Evolutionary conservation across 2,329 filamentous ascomycete species (phyloP).

Genomic region (Coleophoma cylindrospora): DNA sequence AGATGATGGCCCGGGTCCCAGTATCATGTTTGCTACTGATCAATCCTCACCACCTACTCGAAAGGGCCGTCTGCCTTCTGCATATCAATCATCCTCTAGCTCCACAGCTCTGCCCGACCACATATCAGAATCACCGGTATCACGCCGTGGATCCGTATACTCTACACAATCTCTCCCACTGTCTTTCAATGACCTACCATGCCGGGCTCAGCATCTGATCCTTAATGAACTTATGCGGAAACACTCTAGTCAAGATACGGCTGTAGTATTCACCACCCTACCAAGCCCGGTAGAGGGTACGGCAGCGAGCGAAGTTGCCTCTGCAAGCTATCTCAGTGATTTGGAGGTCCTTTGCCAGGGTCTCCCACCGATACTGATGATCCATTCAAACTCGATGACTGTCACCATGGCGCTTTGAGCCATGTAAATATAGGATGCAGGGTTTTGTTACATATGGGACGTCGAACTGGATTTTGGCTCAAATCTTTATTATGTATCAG

Average conservation of each 20-base stretch:
- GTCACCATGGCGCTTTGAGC: constrained; percentile 68
- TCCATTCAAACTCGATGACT: constrained; percentile 86
- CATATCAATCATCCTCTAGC: constrained; percentile 12
- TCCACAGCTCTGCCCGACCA: constrained; percentile 7
- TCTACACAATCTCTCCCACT: constrained; percentile 61
- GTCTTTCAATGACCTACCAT: constrained; percentile 82
- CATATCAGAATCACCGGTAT: constrained; percentile 8
- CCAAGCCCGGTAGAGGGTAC: constrained; percentile 78
- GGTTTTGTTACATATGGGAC: too few relatives aligned
- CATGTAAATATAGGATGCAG: not conserved
- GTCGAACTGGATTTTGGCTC: too few relatives aligned
- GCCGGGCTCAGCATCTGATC: constrained; percentile 79
- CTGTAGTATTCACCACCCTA: constrained; percentile 77
- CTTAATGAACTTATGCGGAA: constrained; percentile 76
- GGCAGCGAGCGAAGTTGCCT: constrained; percentile 62
- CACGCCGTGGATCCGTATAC: constrained; percentile 36
- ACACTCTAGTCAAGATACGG: constrained; percentile 59
- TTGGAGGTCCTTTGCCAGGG: constrained; percentile 74
- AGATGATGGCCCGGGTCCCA: constrained; percentile 61
- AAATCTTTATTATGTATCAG: too few relatives aligned
- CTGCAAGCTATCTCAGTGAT: constrained; percentile 70
- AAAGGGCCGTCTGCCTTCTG: constrained; percentile 18
- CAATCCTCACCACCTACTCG: constrained; percentile 21
- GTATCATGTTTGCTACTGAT: constrained; percentile 67
- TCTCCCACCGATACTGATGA: constrained; percentile 70